Percentiles rank a stretch among this genome's conserved stretches.
Conservation (phyloP, 2,329 filamentous ascomycete species). For the Scorias spongiosa region DNA sequence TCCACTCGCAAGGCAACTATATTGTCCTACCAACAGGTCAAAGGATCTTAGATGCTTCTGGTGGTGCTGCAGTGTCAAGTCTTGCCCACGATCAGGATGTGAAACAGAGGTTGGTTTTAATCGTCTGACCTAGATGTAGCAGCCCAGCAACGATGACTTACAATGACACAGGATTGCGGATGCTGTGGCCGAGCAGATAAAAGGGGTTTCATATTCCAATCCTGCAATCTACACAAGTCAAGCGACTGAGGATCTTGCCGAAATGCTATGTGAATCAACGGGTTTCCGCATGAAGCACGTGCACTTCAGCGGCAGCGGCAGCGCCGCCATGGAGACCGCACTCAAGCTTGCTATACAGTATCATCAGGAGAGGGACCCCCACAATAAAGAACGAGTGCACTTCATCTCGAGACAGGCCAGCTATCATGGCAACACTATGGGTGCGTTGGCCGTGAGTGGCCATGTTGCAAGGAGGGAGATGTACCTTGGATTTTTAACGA, state of each 20-base stretch:
- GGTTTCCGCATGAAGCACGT: constrained; percentile 37
- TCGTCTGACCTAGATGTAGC: background rate
- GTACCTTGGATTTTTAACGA: constrained; percentile 44
- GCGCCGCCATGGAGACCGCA: constrained; percentile 52
- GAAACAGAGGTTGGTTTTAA: constrained; percentile 22
- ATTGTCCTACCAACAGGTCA: constrained; percentile 40
- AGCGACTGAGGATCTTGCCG: constrained; percentile 38
- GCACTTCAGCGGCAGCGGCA: constrained; percentile 45
- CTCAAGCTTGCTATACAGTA: constrained; percentile 55
- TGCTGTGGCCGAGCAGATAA: constrained; percentile 45
- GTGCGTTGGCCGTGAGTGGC: constrained; percentile 49
- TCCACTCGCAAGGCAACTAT: constrained; percentile 35
- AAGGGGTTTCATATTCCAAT: constrained; percentile 43
- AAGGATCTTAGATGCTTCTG: constrained; percentile 54
- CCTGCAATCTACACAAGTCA: constrained; percentile 43
- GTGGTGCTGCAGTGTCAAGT: constrained; percentile 57
- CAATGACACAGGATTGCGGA: constrained; percentile 34
- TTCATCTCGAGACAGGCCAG: constrained; percentile 52
- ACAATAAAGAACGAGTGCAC: constrained; percentile 38
- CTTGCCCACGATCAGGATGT: constrained; percentile 47
- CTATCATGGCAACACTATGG: constrained; percentile 58
- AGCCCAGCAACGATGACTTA: background rate
- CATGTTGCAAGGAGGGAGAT: constrained; percentile 44
- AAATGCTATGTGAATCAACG: constrained; percentile 35
- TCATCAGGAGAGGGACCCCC: constrained; percentile 39